Evolutionary conservation across 148 eudicot species (phyloP), one percentile per base, ranked within the genome.

Genomic region (Gaultheria prostrata): DNA sequence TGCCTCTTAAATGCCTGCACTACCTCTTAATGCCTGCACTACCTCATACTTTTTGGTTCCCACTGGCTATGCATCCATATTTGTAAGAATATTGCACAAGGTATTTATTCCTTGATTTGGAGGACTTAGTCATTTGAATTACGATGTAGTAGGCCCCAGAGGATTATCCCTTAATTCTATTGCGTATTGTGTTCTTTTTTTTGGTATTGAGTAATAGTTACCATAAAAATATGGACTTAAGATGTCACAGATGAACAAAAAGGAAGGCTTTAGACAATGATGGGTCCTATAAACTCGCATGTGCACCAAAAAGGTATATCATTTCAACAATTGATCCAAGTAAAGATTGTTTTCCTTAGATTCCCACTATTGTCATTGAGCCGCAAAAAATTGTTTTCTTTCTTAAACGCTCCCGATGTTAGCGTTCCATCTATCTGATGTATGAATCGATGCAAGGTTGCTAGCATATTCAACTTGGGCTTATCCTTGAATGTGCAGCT

Each of bases 401-500:
- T 4, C 32, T 74, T 53, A 3, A 14, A 12, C 21, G 46, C 53
- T 18, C 20, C 26, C 35, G 3, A 24, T 32, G 21, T 51, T 50
- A 20, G 24, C 21, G 0, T 53, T 71, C 43, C 26, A 3, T 11
- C 63, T 54, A 57, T 71, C 24, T 10, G 56, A 17, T 18, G 45
- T n/a, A 30, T 69, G 61, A 39, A 17, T 28, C 49, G 71, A 56
- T 56, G 17, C 30, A 20, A 50, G 30, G 56, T 26, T 56, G 46
- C 78, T 70, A 50, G 50, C 46, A 79, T 70, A 21, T 46, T 79
- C 76, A 78, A 63, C 70, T 33, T 45, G 33, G 32, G 50, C 71
- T 73, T 18, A 85, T 82, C 33, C 76, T 80, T 86, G 82, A 71
- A 77, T 83, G 56, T 84, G 85, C 98, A 97, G 99, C 91, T 92